Evolutionary conservation across 208 protist genomes (phyloP).

Genomic region (Trypanosoma avium): DNA sequence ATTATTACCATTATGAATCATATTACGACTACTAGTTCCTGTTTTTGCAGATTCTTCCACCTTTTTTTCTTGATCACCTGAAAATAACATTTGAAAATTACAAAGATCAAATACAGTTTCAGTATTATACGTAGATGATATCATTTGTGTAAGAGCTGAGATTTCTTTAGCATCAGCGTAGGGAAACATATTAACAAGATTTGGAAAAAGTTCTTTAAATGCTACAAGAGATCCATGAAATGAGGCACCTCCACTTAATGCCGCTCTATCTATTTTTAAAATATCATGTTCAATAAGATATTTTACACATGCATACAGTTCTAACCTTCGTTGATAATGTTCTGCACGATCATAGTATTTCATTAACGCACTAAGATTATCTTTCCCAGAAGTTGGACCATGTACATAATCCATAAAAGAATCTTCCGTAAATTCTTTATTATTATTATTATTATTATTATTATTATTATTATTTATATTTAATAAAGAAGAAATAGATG

Average conservation of each 20-base stretch:
- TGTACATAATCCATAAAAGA: conserved; percentile 21
- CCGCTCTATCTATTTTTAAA: conserved; percentile 34
- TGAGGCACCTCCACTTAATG: conserved; percentile 21
- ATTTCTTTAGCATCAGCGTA: conserved; percentile 56
- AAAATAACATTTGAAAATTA: conserved; percentile 31
- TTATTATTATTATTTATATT: too few species aligned
- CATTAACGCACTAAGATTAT: conserved; percentile 16
- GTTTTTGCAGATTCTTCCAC: background rate
- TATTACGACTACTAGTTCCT: too few species aligned
- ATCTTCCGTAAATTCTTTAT: background rate
- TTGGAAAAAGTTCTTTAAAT: conserved; percentile 56
- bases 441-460: background rate
- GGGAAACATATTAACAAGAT: conserved; percentile 67
- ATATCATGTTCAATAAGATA: conserved; percentile 34
- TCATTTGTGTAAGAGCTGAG: conserved; percentile 53
- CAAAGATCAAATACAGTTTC: conserved; percentile 64
- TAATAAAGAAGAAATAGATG: too few species aligned
- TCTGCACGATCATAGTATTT: conserved; percentile 23
- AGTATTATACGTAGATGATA: conserved; percentile 51
- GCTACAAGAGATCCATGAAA: conserved; percentile 54
- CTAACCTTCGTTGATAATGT: conserved; percentile 25
- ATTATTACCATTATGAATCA: background rate
- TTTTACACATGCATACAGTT: conserved; percentile 29
- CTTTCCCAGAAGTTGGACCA: conserved; percentile 14
- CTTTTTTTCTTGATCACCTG: conserved; percentile 2